Evolutionary conservation across 257 asterid species (phyloP).

Genomic region (Cordia subcordata): DNA sequence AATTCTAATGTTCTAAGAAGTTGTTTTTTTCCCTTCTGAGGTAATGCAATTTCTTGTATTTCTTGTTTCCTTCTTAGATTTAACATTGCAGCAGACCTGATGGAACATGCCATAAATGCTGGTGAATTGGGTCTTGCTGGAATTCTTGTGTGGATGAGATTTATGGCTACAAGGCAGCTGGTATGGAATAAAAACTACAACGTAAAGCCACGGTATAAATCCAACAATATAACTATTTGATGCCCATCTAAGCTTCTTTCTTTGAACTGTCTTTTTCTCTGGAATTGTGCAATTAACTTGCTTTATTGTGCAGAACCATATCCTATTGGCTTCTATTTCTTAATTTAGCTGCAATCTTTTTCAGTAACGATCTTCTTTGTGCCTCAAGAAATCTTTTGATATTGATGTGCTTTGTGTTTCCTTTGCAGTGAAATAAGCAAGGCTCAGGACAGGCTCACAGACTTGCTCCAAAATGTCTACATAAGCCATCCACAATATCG

Average conservation of each 20-base stretch:
- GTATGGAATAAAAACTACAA: constrained; percentile 98
- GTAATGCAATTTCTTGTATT: not conserved
- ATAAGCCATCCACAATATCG: constrained; percentile 56
- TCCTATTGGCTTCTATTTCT: not conserved
- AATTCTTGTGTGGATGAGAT: constrained; percentile 99
- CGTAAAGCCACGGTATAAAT: constrained; percentile 88
- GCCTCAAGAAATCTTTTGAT: not conserved
- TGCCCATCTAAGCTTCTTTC: not conserved
- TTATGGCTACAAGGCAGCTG: constrained; percentile 94
- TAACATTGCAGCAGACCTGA: constrained; percentile 93
- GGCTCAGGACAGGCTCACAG: constrained; percentile 98
- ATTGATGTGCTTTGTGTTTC: not conserved
- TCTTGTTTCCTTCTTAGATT: constrained; percentile 42
- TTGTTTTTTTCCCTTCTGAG: too few relatives aligned
- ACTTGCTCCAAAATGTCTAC: constrained; percentile 65
- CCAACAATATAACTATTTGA: constrained; percentile 7
- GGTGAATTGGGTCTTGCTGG: constrained; percentile 93
- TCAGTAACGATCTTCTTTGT: not conserved
- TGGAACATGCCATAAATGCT: constrained; percentile 62
- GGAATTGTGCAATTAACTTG: not conserved
- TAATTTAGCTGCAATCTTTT: not conserved
- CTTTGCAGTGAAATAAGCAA: constrained; percentile 84
- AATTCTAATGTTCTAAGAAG: too few relatives aligned
- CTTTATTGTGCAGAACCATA: not conserved
- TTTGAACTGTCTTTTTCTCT: not conserved